Base-by-base conservation (phyloP, 2,329 filamentous ascomycete species). In the Colletotrichum destructivum region DNA sequence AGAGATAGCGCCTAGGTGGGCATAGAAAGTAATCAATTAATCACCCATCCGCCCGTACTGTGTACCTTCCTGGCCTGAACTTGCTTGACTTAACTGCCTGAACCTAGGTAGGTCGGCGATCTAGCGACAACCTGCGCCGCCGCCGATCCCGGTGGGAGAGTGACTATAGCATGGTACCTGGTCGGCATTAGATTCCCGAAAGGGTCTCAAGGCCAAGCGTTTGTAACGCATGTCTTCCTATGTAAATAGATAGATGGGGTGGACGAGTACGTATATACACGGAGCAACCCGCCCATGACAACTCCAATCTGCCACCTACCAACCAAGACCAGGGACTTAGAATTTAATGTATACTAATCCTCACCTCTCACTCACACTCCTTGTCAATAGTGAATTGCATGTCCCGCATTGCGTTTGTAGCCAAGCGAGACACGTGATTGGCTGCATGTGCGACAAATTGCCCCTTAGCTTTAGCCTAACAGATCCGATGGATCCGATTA, bases 401-500 rank as follows among this genome's bases (percentile, higher is more conserved):
- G 35, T 62, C 12, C 40, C 31, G 16, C 23, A n/a, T 15, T 60
- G 38, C 56, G 15, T 18, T 42, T 31, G 40, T 35, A 18, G 16
- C 1, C 15, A 55, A 12, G 21, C 16, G 13, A 23, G 2, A 26
- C 62, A 72, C 69, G 65, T 72, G 69, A 72, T 64, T 69, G 31
- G 21, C n/a, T 4, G 11, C 52, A 35, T 42, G 65, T 63, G 69
- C 69, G 60, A 38, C 40, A 47, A 26, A 69, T 59, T 40, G 23
- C 52, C 65, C 54, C 65, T 60, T 56, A 46, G 54, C 59, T 49
- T 56, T 40, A 3, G 52, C 11, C 69, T 64, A 57, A 59, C 44
- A 68, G 44, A 47, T 54, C 57, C 52, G 57, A 67, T 40, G 49
- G 23, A 51, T n/a, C 68, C 63, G 63, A 62, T 49, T 62, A 55